These are phyloP conservation scores for Yarrowia sp. DNA, from an alignment of 805 yeast genomes.

Conservation along the genomic window DNA sequence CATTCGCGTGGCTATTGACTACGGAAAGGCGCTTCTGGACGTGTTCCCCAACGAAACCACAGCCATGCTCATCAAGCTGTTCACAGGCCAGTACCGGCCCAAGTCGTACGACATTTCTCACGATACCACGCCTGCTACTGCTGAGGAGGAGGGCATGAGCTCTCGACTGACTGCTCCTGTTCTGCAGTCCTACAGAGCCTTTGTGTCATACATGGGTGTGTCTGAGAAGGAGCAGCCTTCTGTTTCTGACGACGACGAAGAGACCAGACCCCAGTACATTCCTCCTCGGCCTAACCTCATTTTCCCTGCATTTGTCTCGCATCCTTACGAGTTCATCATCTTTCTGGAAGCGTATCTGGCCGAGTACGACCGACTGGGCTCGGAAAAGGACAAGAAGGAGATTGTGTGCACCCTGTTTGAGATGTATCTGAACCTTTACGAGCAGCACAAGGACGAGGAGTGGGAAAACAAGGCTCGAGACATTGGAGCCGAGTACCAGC, in stretches of 20 bases:
- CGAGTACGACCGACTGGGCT: constrained; percentile 69
- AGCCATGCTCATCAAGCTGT: constrained; percentile 74
- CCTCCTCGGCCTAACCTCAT: constrained; percentile 90
- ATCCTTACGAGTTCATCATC: constrained; percentile 83
- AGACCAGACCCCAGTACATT: constrained; percentile 61
- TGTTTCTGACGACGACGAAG: constrained; percentile 26
- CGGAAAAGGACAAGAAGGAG: constrained; percentile 64
- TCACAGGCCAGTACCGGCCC: constrained; percentile 78
- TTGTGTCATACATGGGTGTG: constrained; percentile 51
- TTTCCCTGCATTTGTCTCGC: constrained; percentile 81
- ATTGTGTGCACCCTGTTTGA: constrained; percentile 78
- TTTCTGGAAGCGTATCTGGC: constrained; percentile 89
- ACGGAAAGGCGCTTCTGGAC: constrained; percentile 64
- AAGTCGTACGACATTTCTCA: constrained; percentile 28
- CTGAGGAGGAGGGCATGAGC: constrained; percentile 26
- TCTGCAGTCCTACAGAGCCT: constrained; percentile 55
- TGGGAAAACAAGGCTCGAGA: constrained; percentile 69
- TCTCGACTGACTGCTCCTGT: constrained; percentile 36
- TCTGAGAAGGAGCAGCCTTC: constrained; percentile 30
- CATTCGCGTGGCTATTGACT: constrained; percentile 63
- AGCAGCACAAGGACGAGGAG: constrained; percentile 40
- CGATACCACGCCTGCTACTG: neutral
- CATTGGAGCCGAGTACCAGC: constrained; percentile 49
- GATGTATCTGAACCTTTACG: constrained; percentile 65
- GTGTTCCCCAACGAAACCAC: constrained; percentile 77